Evolutionary conservation across 2,329 filamentous ascomycete species (phyloP), one percentile per base, ranked within the genome.

Genomic region (Sarocladiaceae sp.): DNA sequence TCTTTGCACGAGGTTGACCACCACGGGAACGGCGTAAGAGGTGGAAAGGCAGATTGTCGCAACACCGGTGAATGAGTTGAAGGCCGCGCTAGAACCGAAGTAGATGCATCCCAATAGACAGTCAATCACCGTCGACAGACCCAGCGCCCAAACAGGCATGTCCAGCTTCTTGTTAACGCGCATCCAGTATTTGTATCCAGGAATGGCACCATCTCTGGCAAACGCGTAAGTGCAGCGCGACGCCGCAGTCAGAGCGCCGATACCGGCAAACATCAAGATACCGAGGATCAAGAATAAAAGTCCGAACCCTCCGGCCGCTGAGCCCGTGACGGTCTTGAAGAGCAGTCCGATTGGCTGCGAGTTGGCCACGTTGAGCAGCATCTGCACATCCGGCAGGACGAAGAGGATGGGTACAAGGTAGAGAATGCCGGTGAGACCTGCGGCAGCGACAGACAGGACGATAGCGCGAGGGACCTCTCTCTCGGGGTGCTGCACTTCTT

Each of bases 31-130:
- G 13, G 84, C 87, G 65, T 92, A 92, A 0, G 86, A 89, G 3
- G 84, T 83, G 0, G 83, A 86, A 0, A 92, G 78, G 57, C 87
- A 90, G 63, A 92, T 90, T 4, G 87, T 91, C 1, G 87, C 88
- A 1, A 90, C 87, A 25, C 87, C 87, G 0, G 87, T 91, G 67
- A 92, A 91, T 10, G 83, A 85, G 72, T 86, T 87, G 72, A 92
- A 92, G 0, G 88, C 88, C 0, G 87, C 86, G 0, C 81, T 79
- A 1, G 84, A 88, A 10, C 88, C 88, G 57, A 92, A 90, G 71
- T 89, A 92, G 66, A 92, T 90, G 57, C 88, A 76, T 0, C 87
- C 88, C 0, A 92, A 76, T 11, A 91, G 70, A 58, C 82, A 87
- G 65, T 88, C 83, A 39, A 92, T 80, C 0, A 75, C 62, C 0